Evolutionary conservation across 768 basidiomycete species (phyloP), one percentile per base, ranked within the genome.

Genomic region (Crepidotus variabilis): DNA sequence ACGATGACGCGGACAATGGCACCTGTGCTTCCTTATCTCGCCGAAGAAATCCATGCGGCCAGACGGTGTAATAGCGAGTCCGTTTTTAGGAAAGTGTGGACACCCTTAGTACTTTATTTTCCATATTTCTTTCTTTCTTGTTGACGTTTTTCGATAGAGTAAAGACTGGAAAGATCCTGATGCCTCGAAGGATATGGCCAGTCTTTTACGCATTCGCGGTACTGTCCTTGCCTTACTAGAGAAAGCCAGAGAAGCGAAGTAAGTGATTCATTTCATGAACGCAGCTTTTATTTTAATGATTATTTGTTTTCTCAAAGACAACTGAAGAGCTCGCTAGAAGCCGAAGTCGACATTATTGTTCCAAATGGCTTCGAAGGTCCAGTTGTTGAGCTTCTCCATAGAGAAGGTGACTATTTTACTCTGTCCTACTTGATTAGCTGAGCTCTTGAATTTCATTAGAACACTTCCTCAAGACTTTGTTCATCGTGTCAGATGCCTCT

Each of bases 1-100:
- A 86, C 83, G 1, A 81, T 92, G 72, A 83, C 83, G 1, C 78
- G 78, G 2, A 78, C 92, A 2, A 74, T 94, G 47, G 90, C 92
- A 0, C 96, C 96, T 0, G 85, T 98, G 23, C 75, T 92, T 1
- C 96, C 96, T 8, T 90, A 96, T 65, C 80, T 97, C 5, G 90
- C 92, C 0, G 94, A 97, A 70, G 96, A 98, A 69, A 83, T 95
- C 54, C 80, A 90, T 62, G 76, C 80, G 24, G 71, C 75, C 21
- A 61, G 69, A 67, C 67, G 72, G 48, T 61, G 65, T 5, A 66
- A 75, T 28, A 67, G 61, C 0, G 67, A 66, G 0, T 94, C 92
- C 0, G 78, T 91, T n/a, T 96, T 94, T 64, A 74, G 75, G 58
- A 77, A 73, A 2, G 73, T 71, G n/a, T 96, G 94, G 94, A 65